Evolutionary conservation across 1,284 basidiomycete genomes (phyloP), one percentile per base, ranked within the genome.

Genomic region (Cryptococcus sp.): DNA sequence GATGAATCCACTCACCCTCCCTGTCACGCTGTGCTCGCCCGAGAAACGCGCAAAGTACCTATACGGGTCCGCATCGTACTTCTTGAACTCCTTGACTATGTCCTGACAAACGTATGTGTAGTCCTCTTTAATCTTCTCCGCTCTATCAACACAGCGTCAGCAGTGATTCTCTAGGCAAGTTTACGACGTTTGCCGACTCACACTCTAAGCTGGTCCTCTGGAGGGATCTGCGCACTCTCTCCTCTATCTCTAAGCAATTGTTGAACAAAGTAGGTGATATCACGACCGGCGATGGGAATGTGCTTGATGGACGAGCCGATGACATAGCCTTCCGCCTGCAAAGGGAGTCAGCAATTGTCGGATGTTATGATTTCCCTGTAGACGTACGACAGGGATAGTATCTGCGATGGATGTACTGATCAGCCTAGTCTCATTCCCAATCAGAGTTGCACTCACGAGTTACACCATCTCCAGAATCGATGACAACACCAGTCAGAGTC

Each of bases 261-360:
- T 72, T 99, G 88, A 41, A 99, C 95, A 78, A 99, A 99, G 76
- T 93, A 90, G 25, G 93, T 88, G 78, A 99, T 98, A 77, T 99
- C 96, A 65, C 94, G 88, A 40, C 96, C 95, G 23, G 96, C 96
- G 71, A 99, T 94, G 56, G 96, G 96, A 73, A 99, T 94, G 77
- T 98, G 93, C 80, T 98, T 99, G 85, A 99, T 99, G 3, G 95
- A 92, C 68, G 91, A 95, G 25, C 95, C 96, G 72, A 99, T 98
- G 67, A 99, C 95, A 77, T 99, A 99, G 47, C 96, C 96, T 76
- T 99, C 96, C 23, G 96, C 84, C 69, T 70, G 27, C 5, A 22
- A 20, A 1, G n/a, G 49, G 13, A 51, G 40, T 39, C 3, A 39
- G 46, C 17, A 8, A 20, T 39, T 4, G 22, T n/a, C 20, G 41